Base-by-base conservation (phyloP, 2,329 filamentous ascomycete species). In the Drechslerella coelobrocha region DNA sequence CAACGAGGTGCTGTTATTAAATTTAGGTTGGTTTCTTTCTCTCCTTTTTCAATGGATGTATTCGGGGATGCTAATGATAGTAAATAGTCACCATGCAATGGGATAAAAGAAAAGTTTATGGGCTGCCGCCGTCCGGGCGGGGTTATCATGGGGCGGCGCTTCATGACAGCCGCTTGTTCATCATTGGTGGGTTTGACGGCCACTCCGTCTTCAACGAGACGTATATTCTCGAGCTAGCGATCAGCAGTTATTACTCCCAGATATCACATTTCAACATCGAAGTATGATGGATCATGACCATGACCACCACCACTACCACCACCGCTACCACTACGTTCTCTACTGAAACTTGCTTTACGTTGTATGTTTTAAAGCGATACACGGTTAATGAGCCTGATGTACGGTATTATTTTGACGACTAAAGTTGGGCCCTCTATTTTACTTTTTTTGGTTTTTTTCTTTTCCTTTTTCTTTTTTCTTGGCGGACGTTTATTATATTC, bases 211-310 rank as follows among this genome's bases (percentile, higher is more conserved):
- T 88, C 80, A 83, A 84, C 34, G 87, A 89, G 72, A 87, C 88
- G 17, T 86, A 84, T 81, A 82, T 88, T 4, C 79, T 89, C 60
- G 87, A 89, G 79, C 79, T 89, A 75, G 87, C 86, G 1, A 86
- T 89, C 9, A 87, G 89, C 78, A 84, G 87, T 37, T 89, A 89
- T 77, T 89, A 89, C 76, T 88, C 86, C 72, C 87, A 89, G 78
- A 89, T 89, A 76, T 88, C 86, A 77, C 86, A 89, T 78, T 89
- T 89, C 74, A 86, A 82, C 39, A 89, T 89, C 75, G 86, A 88
- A 75, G 85, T 89, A 68, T 88, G 77, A 68, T 29, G 45, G 2
- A 41, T 9, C 6, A n/a, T 23, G 34, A 39, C 34, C 12, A 19
- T 8, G 17, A 19, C 9, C 19, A 17, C 43, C 4, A 4, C 17